phyloP scores from a whole-genome alignment of 352 stramenopile species.

The Phytophthora sp. region DNA sequence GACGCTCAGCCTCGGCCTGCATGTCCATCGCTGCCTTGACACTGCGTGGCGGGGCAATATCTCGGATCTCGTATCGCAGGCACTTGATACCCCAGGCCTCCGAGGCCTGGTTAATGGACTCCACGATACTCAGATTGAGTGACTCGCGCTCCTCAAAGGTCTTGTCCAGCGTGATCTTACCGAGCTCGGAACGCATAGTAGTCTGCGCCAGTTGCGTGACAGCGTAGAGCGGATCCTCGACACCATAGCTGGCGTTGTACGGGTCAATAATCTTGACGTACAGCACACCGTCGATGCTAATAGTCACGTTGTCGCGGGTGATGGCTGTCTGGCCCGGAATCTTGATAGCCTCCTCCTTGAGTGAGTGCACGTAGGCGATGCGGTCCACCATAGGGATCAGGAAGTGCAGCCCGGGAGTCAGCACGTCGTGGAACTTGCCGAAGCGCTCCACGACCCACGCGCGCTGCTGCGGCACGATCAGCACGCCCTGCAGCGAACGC shows the following conservation, averaged over 20 bases:
- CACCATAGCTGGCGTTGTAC: conserved; percentile 90
- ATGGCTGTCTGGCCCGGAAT: conserved; percentile 91
- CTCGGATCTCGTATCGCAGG: conserved; percentile 91
- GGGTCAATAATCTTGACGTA: conserved; percentile 92
- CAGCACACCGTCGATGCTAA: conserved; percentile 92
- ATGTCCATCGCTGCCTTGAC: conserved; percentile 93
- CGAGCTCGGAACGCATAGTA: conserved; percentile 92
- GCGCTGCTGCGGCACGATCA: conserved; percentile 89
- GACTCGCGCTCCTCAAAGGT: conserved; percentile 94
- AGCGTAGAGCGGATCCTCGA: conserved; percentile 90
- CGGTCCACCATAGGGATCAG: conserved; percentile 90
- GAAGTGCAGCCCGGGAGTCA: conserved; percentile 89
- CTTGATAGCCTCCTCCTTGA: conserved; percentile 93
- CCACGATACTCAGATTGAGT: conserved; percentile 92
- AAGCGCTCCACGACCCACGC: conserved; percentile 93
- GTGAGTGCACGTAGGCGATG: conserved; percentile 92
- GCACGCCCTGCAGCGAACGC: conserved; percentile 59
- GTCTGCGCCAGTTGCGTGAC: conserved; percentile 91
- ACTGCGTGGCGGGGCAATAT: conserved; percentile 87
- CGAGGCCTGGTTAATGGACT: conserved; percentile 91
- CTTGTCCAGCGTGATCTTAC: conserved; percentile 94
- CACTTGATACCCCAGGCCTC: conserved; percentile 92
- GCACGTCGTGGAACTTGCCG: conserved; percentile 89
- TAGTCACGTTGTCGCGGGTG: conserved; percentile 92
- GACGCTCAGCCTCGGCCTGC: conserved; percentile 91